Base-by-base conservation (phyloP, 495 filamentous ascomycete genomes). In the Hypoxylon cercidicola region DNA sequence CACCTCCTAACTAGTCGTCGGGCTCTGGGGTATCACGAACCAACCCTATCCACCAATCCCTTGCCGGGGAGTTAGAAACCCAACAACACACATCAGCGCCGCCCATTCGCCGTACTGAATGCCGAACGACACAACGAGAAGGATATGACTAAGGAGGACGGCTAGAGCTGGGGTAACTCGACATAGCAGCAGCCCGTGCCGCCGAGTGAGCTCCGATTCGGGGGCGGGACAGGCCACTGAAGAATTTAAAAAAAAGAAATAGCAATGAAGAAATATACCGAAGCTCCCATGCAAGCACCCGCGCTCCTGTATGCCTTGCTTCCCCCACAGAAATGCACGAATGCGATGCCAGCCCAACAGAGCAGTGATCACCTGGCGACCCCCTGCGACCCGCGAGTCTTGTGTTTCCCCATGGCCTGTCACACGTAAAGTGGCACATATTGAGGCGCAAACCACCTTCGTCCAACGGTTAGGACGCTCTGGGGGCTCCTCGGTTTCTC, bases 261-360 rank as follows among this genome's bases (percentile, higher is more conserved):
- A n/a, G n/a, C n/a, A n/a, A n/a, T n/a, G n/a, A n/a, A n/a, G n/a
- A 59, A 64, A 35, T 46, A 35, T 58, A 25, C 64, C 64, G 58
- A 67, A 44, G 30, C 30, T 9, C 7, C 58, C 2, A 25, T 62
- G 58, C 57, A 53, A 35, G 41, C 45, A 61, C 21, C 64, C 64
- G 57, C 21, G 7, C 28, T 44, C 52, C 30, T 10, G 30, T 11
- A 1, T 7, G 10, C 30, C 30, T 32, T 10, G 30, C 3, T 39
- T 20, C 40, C 9, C 30, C 28, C 34, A 34, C 25, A 48, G 45
- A 48, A 48, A 12, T 55, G 34, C 59, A 30, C 7, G 13, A 25
- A 61, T 39, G 25, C 35, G 51, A 23, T 43, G 45, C 37, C 43
- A n/a, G n/a, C 53, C 48, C 30, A 62, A 44, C 41, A 37, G 20